Conservation (phyloP, 352 stramenopile genomes). For the Pythium folliculosum region DNA sequence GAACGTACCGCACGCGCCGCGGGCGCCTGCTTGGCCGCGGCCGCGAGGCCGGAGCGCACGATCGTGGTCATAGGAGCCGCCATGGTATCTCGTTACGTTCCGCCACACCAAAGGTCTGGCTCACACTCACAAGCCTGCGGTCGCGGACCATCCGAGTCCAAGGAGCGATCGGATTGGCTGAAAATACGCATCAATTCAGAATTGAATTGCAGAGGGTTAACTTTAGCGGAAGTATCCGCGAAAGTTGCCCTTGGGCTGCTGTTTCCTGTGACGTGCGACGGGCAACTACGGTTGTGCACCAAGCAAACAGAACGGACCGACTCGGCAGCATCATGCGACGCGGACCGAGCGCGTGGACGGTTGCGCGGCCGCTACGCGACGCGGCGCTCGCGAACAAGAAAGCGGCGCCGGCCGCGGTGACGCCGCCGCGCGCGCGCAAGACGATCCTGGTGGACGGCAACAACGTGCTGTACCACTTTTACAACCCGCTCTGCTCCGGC, state of each 20-base stretch:
- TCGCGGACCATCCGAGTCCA: constrained; percentile 18
- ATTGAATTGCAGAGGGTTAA: constrained; percentile 9
- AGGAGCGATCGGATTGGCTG: constrained; percentile 22
- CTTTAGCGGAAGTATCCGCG: background rate
- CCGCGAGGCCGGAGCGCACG: constrained; percentile 20
- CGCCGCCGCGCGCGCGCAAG: constrained; percentile 22
- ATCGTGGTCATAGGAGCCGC: constrained; percentile 31
- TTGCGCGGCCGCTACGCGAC: constrained; percentile 10
- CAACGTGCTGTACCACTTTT: constrained; percentile 39
- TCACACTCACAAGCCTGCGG: background rate
- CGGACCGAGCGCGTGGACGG: constrained; percentile 17
- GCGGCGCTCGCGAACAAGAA: constrained; percentile 5
- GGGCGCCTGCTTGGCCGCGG: constrained; percentile 24
- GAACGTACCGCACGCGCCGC: constrained; percentile 28
- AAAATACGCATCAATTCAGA: constrained; percentile 25
- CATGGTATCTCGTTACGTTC: constrained; percentile 27
- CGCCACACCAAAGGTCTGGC: constrained; percentile 22
- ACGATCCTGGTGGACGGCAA: constrained; percentile 37
- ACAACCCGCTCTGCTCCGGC: constrained; percentile 27
- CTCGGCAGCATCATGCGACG: too few species aligned
- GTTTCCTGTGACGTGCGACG: constrained; percentile 9
- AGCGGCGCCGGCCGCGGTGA: background rate
- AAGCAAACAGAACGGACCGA: too few species aligned
- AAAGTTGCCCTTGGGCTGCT: background rate
- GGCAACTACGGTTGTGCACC: background rate